Evolutionary conservation across 495 filamentous ascomycete genomes (phyloP).

Genomic region (Xylaria longipes): DNA sequence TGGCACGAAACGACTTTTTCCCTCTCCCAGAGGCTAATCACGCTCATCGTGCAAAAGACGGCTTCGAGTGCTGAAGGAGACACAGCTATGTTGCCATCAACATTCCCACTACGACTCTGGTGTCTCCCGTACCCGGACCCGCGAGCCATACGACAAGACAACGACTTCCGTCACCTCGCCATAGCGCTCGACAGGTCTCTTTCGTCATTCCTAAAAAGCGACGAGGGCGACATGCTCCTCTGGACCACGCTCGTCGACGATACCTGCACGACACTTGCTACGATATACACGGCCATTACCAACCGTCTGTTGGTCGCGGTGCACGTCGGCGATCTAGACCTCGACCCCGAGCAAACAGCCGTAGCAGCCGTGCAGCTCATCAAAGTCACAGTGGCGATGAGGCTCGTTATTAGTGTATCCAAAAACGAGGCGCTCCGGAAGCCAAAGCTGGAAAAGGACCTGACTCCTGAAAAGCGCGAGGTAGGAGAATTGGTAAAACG

Average conservation of each 20-base stretch:
- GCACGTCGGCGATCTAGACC: constrained; percentile 11
- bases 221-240: constrained; percentile 23
- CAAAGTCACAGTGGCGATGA: constrained; percentile 4
- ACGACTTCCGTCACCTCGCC: constrained; percentile 18
- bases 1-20: not conserved
- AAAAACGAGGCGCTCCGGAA: not conserved
- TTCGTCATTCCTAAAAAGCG: constrained; percentile 17
- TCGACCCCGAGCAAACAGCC: not conserved
- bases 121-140: constrained; percentile 38
- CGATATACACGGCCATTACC: not conserved
- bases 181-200: constrained; percentile 10
- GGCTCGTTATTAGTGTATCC: not conserved
- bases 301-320: not conserved
- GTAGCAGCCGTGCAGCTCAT: constrained; percentile 13
- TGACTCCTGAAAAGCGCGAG: not conserved
- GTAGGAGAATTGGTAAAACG: constrained; percentile 1
- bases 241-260: constrained; percentile 26
- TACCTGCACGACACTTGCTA: not conserved
- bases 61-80: constrained; percentile 26
- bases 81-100: constrained; percentile 33
- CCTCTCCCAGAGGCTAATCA: constrained; percentile 5
- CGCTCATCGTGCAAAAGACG: constrained; percentile 17
- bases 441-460: not conserved
- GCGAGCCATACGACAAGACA: constrained; percentile 1
- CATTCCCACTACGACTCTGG: constrained; percentile 36